Base-by-base conservation (phyloP, 2,329 filamentous ascomycete species). In the Pyrenophora graminea region DNA sequence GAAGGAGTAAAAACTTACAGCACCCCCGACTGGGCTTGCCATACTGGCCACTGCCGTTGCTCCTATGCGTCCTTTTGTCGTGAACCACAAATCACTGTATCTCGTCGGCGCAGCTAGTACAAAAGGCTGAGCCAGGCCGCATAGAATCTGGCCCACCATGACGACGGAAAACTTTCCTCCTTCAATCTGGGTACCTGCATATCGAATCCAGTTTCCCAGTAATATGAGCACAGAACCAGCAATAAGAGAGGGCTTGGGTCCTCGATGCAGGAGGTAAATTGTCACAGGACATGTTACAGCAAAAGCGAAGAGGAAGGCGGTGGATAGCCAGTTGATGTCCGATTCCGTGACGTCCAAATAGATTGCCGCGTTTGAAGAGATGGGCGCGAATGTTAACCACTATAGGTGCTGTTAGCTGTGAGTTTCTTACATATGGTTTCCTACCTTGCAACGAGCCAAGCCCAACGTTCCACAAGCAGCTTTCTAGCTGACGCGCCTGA, bases 11-110 rank as follows among this genome's bases (percentile, higher is more conserved):
- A 55, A 13, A 69, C 72, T 56, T 55, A 97, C 76, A 6, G 93
- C 93, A 18, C 89, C 92, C 12, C 93, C 93, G 44, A 97, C 82
- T 0, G 93, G 93, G 72, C 97, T 97, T 3, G 93, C 90, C 51
- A 97, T 76, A 53, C 86, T 92, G 18, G 88, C 87, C 31, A 96
- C 67, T 1, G 93, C 94, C 1, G 93, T 97, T 15, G 93, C 93
- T 46, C 88, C 87, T 10, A 96, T 89, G 47, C 94, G 85, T 6
- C 92, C 93, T 9, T 80, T 78, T 63, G 89, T 86, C 1, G 90
- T 92, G 75, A 97, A 97, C 94, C 94, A 97, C 53, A 96, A 78
- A 70, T 97, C 92, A 47, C 90, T 94, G 74, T 96, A 99, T 55
- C 90, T 81, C 0, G 94, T 93, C 0, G 94, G 93, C 0, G 93